Conservation (phyloP, 495 filamentous ascomycete genomes). For the Trichoderma gamsii region DNA sequence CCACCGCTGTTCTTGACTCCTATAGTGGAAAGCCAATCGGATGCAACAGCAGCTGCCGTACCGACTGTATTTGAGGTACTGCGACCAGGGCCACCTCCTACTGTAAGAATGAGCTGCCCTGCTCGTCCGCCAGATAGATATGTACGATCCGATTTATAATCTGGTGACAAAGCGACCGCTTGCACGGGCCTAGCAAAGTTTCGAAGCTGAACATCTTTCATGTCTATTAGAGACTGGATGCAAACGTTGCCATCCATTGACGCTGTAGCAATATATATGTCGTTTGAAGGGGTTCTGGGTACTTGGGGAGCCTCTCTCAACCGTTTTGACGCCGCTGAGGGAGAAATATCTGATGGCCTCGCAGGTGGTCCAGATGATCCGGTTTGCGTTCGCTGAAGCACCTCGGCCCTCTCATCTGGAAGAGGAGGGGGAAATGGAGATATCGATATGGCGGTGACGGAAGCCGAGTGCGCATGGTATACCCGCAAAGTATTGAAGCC, state of each 20-base stretch:
- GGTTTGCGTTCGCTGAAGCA: slow-evolving; percentile 39
- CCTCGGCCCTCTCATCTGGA: slow-evolving; percentile 50
- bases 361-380: slow-evolving; percentile 38
- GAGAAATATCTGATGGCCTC: slow-evolving; percentile 44
- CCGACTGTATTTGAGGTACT: slow-evolving; percentile 76
- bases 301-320: slow-evolving; percentile 44
- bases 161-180: slow-evolving; percentile 82
- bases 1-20: slow-evolving; percentile 71
- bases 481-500: slow-evolving; percentile 69
- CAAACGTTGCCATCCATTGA: slow-evolving; percentile 96
- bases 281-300: slow-evolving; percentile 69
- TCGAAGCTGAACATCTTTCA: slow-evolving; percentile 73
- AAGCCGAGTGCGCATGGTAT: slow-evolving; percentile 89
- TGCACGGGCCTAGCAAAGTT: slow-evolving; percentile 92
- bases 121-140: slow-evolving; percentile 89
- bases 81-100: slow-evolving; percentile 68
- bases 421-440: slow-evolving; percentile 82
- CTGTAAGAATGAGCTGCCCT: slow-evolving; percentile 83
- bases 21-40: slow-evolving; percentile 86
- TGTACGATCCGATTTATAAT: slow-evolving; percentile 78
- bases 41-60: slow-evolving; percentile 69
- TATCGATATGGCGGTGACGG: slow-evolving; percentile 80
- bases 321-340: slow-evolving; percentile 44
- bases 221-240: slow-evolving; percentile 67
- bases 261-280: slow-evolving; percentile 84